These are phyloP conservation scores for Dryadomyces sulphureus DNA, from an alignment of 2,329 filamentous ascomycete genomes.

Conservation along the genomic window DNA sequence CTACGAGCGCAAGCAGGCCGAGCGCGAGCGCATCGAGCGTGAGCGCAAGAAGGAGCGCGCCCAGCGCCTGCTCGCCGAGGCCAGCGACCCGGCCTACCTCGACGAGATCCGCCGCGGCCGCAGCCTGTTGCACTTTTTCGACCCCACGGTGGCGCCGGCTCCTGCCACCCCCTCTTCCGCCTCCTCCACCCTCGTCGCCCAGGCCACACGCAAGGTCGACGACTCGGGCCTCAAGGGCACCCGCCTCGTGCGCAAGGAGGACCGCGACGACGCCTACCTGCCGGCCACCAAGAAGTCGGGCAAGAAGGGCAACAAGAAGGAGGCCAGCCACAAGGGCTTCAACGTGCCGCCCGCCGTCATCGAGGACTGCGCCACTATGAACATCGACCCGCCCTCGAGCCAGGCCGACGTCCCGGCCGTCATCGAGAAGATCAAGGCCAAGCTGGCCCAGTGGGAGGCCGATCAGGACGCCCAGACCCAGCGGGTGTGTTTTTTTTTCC, in stretches of 20 bases:
- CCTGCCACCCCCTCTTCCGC: constrained; percentile 45
- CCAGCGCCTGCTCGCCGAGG: constrained; percentile 63
- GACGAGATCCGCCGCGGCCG: constrained; percentile 87
- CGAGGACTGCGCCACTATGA: constrained; percentile 73
- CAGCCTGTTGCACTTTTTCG: constrained; percentile 79
- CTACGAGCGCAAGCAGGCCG: constrained; percentile 65
- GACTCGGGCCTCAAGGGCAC: constrained; percentile 74
- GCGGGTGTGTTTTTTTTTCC: constrained; percentile 47
- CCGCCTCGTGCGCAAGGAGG: constrained; percentile 71
- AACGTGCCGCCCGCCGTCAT: constrained; percentile 84
- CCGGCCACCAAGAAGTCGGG: constrained; percentile 58
- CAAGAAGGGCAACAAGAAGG: constrained; percentile 72
- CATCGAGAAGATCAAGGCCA: constrained; percentile 81
- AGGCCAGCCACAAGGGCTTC: constrained; percentile 42
- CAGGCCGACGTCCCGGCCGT: constrained; percentile 65
- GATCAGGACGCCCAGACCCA: constrained; percentile 84
- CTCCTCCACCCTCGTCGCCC: constrained; percentile 61
- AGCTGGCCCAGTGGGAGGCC: constrained; percentile 80
- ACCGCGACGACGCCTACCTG: constrained; percentile 76
- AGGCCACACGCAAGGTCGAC: constrained; percentile 72
- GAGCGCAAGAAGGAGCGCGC: constrained; percentile 64
- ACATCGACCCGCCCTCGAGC: constrained; percentile 77
- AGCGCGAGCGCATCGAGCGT: constrained; percentile 59
- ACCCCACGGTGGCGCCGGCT: constrained; percentile 43
- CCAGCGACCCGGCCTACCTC: constrained; percentile 73